Evolutionary conservation across 495 filamentous ascomycete species (phyloP).

Genomic region (Tuber aestivum): DNA sequence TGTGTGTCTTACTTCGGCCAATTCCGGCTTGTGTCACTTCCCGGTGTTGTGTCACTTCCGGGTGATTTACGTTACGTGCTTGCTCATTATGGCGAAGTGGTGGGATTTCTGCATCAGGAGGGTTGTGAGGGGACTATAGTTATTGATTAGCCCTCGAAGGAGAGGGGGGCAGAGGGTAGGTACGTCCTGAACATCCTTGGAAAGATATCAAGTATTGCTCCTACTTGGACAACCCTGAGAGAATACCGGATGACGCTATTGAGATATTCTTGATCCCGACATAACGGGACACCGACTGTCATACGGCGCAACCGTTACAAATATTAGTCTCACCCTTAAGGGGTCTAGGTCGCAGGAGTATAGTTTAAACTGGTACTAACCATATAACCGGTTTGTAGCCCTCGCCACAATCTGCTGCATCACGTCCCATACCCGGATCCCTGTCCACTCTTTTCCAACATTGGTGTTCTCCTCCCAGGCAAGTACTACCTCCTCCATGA

Average conservation of each 20-base stretch:
- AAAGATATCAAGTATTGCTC: constrained; percentile 28
- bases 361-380: not conserved
- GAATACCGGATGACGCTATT: constrained; percentile 28
- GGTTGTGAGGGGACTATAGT: constrained; percentile 1
- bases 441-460: constrained; percentile 32
- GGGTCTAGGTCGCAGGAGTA: not conserved
- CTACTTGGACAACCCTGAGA: constrained; percentile 4
- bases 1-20: no score
- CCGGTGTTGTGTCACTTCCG: no score
- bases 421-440: constrained; percentile 25
- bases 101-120: not conserved
- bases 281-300: constrained; percentile 28
- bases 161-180: not conserved
- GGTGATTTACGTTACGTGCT: no score
- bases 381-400: constrained; percentile 32
- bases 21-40: no score
- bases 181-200: constrained; percentile 22
- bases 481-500: constrained; percentile 28
- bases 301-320: not conserved
- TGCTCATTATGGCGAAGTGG: not conserved
- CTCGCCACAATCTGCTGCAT: constrained; percentile 31
- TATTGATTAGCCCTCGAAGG: not conserved
- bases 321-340: not conserved
- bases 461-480: constrained; percentile 33
- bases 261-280: constrained; percentile 35